phyloP scores from a whole-genome alignment of 225 moss, liverwort and hornwort species.

The Pleurozium schreberi region DNA sequence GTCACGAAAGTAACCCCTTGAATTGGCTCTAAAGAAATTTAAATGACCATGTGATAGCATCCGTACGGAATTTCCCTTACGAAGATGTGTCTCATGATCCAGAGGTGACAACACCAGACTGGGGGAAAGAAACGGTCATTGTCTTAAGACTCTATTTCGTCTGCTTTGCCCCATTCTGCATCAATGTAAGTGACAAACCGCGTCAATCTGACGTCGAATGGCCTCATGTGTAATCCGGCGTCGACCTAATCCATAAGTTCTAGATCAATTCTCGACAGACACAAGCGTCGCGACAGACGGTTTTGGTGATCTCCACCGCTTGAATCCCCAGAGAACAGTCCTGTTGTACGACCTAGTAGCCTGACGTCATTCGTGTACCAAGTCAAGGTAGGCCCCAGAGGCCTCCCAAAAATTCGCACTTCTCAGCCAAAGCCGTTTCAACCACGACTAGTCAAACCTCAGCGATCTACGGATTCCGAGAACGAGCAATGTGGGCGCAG shows the following conservation, averaged over 20 bases:
- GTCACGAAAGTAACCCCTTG: neutral
- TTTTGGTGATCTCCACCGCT: neutral
- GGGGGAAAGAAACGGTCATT: neutral
- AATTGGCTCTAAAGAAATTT: neutral
- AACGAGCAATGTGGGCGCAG: neutral
- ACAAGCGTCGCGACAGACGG: neutral
- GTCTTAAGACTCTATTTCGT: neutral
- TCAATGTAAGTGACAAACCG: neutral
- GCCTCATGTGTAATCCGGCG: neutral
- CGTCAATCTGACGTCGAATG: neutral
- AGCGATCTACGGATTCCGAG: neutral
- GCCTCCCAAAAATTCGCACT: neutral
- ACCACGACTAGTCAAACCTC: constrained; percentile 16
- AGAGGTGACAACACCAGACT: neutral
- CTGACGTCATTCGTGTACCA: constrained; percentile 6
- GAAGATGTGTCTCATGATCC: neutral
- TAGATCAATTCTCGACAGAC: neutral
- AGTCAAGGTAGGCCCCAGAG: constrained; percentile 16
- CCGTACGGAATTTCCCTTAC: neutral
- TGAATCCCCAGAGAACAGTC: neutral
- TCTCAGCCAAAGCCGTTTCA: neutral
- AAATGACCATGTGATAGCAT: neutral
- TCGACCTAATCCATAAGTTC: neutral
- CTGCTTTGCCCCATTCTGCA: neutral
- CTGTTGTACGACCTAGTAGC: neutral